Percentiles rank a stretch among this genome's conserved stretches.
Evolutionary conservation across 2,329 filamentous ascomycete genomes (phyloP).

Genomic region (Xylaria sp.): DNA sequence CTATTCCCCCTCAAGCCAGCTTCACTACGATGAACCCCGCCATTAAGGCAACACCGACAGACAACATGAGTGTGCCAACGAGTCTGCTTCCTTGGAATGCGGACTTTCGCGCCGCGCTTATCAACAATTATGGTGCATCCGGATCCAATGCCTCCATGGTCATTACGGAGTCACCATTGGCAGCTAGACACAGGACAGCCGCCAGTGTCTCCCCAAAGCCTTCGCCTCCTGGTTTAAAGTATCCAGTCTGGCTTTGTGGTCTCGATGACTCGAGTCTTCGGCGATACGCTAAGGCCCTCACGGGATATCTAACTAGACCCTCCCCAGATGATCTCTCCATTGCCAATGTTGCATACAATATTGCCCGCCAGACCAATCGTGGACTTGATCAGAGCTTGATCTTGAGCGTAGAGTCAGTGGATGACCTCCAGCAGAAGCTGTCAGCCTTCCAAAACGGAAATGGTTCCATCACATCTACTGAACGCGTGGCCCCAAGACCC

Average conservation of each 20-base stretch:
- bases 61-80: slow-evolving; percentile 42
- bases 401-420: slow-evolving; percentile 45
- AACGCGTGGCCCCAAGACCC: slow-evolving; percentile 35
- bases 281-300: slow-evolving; percentile 34
- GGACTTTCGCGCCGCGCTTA: slow-evolving; percentile 36
- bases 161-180: slow-evolving; percentile 36
- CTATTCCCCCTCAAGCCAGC: slow-evolving; percentile 51
- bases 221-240: slow-evolving; percentile 1
- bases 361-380: slow-evolving; percentile 49
- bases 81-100: slow-evolving; percentile 39
- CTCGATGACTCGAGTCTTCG: slow-evolving; percentile 42
- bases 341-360: slow-evolving; percentile 50
- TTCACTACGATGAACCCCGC: slow-evolving; percentile 48
- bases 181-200: neutral
- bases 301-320: slow-evolving; percentile 28
- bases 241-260: slow-evolving; percentile 38
- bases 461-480: slow-evolving; percentile 14
- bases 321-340: slow-evolving; percentile 21
- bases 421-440: slow-evolving; percentile 45
- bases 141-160: slow-evolving; percentile 39
- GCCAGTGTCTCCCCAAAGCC: neutral
- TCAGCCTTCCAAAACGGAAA: slow-evolving; percentile 11
- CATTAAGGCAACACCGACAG: slow-evolving; percentile 32
- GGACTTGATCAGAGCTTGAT: slow-evolving; percentile 41
- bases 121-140: slow-evolving; percentile 54